Base-by-base conservation (phyloP, 805 yeast species). In the Starmerella kuoi region DNA sequence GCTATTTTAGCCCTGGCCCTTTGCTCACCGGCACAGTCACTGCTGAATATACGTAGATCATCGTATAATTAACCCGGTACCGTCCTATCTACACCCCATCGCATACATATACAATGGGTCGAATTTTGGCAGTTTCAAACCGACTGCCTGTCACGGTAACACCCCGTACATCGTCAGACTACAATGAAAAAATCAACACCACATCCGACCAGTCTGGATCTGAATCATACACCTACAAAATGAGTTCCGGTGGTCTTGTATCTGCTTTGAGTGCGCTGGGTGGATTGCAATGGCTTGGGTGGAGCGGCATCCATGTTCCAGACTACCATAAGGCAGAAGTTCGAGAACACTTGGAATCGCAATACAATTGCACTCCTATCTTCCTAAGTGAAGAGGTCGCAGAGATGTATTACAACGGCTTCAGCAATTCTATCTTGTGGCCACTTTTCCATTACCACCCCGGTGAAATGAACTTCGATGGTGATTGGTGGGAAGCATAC, bases 381-480 rank as follows among this genome's bases (percentile, higher is more conserved):
- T 91, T 79, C 64, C 61, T 91, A 45, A 71, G 77, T 48, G 97
- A 91, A 56, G 84, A 81, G 48, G 71, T 91, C 49, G 96, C 97
- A 1, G 97, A 91, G 56, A 69, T 91, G 51, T 97, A 91, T 64
- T 91, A 91, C 64, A 91, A 93, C 59, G 98, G 97, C 24, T 91
- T 93, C 62, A 74, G 85, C 49, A 91, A 91, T 62, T 81, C 94
- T 14, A 91, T 91, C 49, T 66, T 91, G 50, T 91, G 99, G 99
- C 99, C 99, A 1, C 64, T 93, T 47, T 91, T 91, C 67, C 99
- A 91, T 61, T 91, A 91, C 63, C 98, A 91, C 59, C 98, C 99
- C 0, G 98, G 97, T 47, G 98, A 93, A 61, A 91, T 93, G 81
- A 87, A 84, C 59, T 91, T 91, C 57, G 98, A 91, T 62, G 98